Conservation (phyloP, 2,329 filamentous ascomycete genomes). For the Ascochyta viciae-villosae region DNA sequence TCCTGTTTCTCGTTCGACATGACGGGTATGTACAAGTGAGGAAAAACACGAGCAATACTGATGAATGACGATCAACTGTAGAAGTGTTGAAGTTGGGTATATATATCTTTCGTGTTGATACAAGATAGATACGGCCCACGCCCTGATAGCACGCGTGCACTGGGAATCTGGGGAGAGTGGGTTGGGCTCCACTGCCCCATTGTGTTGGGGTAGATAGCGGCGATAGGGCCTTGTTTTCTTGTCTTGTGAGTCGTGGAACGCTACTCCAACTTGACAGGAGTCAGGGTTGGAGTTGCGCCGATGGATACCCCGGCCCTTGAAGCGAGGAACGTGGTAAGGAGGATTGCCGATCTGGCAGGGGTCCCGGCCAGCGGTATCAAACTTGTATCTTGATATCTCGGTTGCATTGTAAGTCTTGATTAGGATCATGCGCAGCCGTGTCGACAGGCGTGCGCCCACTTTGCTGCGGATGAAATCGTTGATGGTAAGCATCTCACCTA, state of each 20-base stretch:
- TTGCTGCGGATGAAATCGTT: not conserved
- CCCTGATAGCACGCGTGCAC: constrained; percentile 19
- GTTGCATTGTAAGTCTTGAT: not conserved
- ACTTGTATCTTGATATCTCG: not conserved
- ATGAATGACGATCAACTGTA: constrained; percentile 1
- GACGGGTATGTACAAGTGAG: not conserved
- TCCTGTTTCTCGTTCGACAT: constrained; percentile 39
- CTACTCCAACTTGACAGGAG: constrained; percentile 20
- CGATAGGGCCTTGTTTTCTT: constrained; percentile 11
- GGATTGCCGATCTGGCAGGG: constrained; percentile 5
- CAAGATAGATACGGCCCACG: constrained; percentile 15
- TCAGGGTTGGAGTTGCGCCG: constrained; percentile 12
- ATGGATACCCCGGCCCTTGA: constrained; percentile 2
- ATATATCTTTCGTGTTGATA: constrained; percentile 10
- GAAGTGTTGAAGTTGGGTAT: constrained; percentile 5
- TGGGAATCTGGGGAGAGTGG: constrained; percentile 36
- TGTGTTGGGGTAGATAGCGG: constrained; percentile 33
- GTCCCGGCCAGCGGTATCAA: constrained; percentile 2
- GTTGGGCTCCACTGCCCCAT: constrained; percentile 21
- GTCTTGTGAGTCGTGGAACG: not conserved
- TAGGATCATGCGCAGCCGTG: not conserved
- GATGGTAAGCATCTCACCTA: not conserved
- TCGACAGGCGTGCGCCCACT: not conserved
- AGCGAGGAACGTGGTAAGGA: constrained; percentile 8
- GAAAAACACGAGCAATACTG: not conserved